A percentile compares a stretch with the other conserved stretches of the same genome.
Conservation (phyloP, 2,329 filamentous ascomycete genomes). For the Penicillium brevicompactum region DNA sequence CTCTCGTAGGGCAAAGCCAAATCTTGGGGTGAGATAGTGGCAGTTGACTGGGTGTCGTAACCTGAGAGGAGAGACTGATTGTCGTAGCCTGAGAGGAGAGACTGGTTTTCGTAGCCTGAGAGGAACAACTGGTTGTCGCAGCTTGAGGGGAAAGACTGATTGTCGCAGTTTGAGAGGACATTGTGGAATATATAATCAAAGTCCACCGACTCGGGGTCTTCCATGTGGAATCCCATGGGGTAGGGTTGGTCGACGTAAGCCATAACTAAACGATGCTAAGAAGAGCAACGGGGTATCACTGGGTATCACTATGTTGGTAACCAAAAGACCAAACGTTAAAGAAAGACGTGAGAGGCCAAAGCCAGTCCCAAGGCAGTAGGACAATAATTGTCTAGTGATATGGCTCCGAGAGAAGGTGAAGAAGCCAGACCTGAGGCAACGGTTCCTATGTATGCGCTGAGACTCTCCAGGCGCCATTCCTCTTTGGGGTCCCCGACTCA, state of each 20-base stretch:
- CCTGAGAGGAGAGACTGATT: constrained; percentile 30
- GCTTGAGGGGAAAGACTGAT: too few species aligned
- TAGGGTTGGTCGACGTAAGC: constrained; percentile 31
- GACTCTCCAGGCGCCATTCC: constrained; percentile 17
- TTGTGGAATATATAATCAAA: constrained; percentile 26
- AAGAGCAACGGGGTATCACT: constrained; percentile 10
- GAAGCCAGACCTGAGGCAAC: constrained; percentile 23
- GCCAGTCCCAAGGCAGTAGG: constrained; percentile 3
- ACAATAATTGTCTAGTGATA: background rate
- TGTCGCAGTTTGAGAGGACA: too few species aligned
- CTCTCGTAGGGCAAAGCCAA: constrained; percentile 29
- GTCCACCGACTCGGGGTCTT: constrained; percentile 33
- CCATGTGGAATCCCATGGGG: constrained; percentile 27
- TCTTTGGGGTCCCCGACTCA: constrained; percentile 31
- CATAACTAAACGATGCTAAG: constrained; percentile 21
- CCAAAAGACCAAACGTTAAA: background rate
- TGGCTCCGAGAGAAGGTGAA: constrained; percentile 18
- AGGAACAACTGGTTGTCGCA: constrained; percentile 12
- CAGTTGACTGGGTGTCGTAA: constrained; percentile 33
- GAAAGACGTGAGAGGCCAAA: background rate
- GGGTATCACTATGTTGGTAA: background rate
- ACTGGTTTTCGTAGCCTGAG: constrained; percentile 30
- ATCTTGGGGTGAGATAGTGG: constrained; percentile 34
- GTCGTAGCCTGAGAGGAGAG: constrained; percentile 30
- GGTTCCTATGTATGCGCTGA: constrained; percentile 9